These are phyloP conservation scores for Bipolaris victoriae DNA, from an alignment of 2,329 filamentous ascomycete genomes.

Conservation along the genomic window DNA sequence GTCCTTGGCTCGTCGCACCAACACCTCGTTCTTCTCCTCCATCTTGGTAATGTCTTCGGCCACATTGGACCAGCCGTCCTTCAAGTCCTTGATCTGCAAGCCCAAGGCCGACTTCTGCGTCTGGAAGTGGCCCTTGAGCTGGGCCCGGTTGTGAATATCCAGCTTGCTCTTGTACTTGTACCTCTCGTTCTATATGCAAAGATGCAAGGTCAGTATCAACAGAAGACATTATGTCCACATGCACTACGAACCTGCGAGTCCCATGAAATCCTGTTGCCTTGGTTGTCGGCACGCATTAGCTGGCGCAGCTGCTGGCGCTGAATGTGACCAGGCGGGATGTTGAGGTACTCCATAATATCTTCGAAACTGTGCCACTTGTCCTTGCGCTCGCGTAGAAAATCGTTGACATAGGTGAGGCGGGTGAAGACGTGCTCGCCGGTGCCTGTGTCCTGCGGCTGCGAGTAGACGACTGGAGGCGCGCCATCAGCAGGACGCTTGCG, in stretches of 20 bases:
- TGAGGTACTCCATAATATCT: conserved; percentile 82
- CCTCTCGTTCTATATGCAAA: conserved; percentile 59
- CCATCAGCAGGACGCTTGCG: conserved; percentile 63
- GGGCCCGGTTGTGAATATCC: conserved; percentile 76
- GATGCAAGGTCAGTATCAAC: not conserved
- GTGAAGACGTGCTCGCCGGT: conserved; percentile 83
- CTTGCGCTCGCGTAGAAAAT: conserved; percentile 64
- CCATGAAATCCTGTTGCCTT: conserved; percentile 66
- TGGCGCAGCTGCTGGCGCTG: conserved; percentile 64
- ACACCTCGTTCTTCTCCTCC: conserved; percentile 77
- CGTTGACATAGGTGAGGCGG: conserved; percentile 84
- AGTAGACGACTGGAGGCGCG: conserved; percentile 64
- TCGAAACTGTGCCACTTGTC: conserved; percentile 69
- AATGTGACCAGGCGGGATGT: conserved; percentile 68
- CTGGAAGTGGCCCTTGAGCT: conserved; percentile 82
- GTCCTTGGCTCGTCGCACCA: conserved; percentile 91
- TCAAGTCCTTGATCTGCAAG: conserved; percentile 85
- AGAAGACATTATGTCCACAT: not conserved
- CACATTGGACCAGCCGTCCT: conserved; percentile 93
- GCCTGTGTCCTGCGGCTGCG: conserved; percentile 76
- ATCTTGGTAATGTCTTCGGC: conserved; percentile 78
- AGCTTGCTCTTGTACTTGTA: conserved; percentile 86
- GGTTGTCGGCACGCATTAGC: conserved; percentile 65
- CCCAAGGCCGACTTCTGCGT: conserved; percentile 79
- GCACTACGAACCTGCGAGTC: conserved; percentile 47